These are phyloP conservation scores for Leccinum uliginosum DNA, from an alignment of 768 basidiomycete genomes.

Conservation along the genomic window DNA sequence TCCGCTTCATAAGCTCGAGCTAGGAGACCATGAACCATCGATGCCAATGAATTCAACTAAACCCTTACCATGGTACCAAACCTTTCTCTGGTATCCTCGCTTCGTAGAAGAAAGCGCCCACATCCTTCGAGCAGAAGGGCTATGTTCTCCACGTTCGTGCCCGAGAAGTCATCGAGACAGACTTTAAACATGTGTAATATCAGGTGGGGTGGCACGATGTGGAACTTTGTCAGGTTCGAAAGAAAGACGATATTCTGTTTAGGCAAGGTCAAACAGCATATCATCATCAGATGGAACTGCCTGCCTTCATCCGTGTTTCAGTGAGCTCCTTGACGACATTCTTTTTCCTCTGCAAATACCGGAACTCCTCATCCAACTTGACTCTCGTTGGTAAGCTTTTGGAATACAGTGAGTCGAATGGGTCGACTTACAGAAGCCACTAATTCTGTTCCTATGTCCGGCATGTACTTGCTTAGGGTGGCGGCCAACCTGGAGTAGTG, in stretches of 20 bases:
- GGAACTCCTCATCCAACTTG: slow-evolving; percentile 95
- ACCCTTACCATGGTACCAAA: slow-evolving; percentile 79
- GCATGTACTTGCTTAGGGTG: slow-evolving; percentile 88
- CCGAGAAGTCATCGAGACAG: slow-evolving; percentile 91
- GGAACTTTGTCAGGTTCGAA: slow-evolving; percentile 93
- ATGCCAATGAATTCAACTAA: neutral
- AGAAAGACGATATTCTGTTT: slow-evolving; percentile 81
- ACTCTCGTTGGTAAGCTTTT: slow-evolving; percentile 3
- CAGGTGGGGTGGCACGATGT: slow-evolving; percentile 83
- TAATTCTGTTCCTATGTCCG: slow-evolving; percentile 83
- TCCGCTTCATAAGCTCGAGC: slow-evolving; percentile 93
- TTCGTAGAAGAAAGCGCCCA: slow-evolving; percentile 84
- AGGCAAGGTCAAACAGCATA: neutral
- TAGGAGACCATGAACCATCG: slow-evolving; percentile 31
- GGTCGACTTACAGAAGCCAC: slow-evolving; percentile 63
- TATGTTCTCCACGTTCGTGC: slow-evolving; percentile 89
- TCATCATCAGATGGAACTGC: slow-evolving; percentile 5
- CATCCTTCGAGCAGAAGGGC: slow-evolving; percentile 90
- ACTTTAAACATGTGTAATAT: slow-evolving; percentile 97
- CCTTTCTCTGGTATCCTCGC: slow-evolving; percentile 81
- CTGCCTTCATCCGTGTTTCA: slow-evolving; percentile 80
- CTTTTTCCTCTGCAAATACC: slow-evolving; percentile 92
- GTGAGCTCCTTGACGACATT: slow-evolving; percentile 87
- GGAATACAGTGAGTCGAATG: neutral
- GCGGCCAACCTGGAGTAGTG: slow-evolving; percentile 91